Conservation (phyloP, 2,329 filamentous ascomycete genomes). For the Colletotrichum acutatum region DNA sequence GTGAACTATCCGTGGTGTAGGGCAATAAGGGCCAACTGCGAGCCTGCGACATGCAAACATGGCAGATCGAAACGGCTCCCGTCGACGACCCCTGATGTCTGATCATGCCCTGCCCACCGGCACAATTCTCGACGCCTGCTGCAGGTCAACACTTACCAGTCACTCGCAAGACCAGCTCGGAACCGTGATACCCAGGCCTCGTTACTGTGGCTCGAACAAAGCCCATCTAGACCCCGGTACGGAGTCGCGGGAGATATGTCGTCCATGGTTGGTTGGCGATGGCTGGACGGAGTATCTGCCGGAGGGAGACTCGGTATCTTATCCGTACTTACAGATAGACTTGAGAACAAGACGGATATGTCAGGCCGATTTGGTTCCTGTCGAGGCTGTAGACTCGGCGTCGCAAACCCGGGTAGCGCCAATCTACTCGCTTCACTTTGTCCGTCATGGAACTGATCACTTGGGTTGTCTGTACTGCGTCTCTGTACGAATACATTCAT, state of each 20-base stretch:
- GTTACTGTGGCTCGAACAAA: not conserved
- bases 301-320: too few relatives aligned
- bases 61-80: constrained; percentile 1
- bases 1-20: not conserved
- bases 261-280: too few relatives aligned
- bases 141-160: too few relatives aligned
- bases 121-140: not conserved
- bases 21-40: not conserved
- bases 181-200: not conserved
- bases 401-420: constrained; percentile 1
- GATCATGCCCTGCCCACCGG: constrained; percentile 4
- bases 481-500: too few relatives aligned
- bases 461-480: not conserved
- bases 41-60: not conserved
- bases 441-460: not conserved
- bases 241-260: not conserved
- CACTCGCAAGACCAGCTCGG: too few relatives aligned
- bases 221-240: not conserved
- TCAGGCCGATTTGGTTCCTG: not conserved
- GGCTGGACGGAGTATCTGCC: too few relatives aligned
- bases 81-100: not conserved
- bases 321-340: too few relatives aligned
- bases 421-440: constrained; percentile 7
- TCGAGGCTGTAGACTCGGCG: not conserved
- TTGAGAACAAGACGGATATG: too few relatives aligned